Evolutionary conservation across 805 yeast species (phyloP).

Genomic region (Candida jianshihensis): DNA sequence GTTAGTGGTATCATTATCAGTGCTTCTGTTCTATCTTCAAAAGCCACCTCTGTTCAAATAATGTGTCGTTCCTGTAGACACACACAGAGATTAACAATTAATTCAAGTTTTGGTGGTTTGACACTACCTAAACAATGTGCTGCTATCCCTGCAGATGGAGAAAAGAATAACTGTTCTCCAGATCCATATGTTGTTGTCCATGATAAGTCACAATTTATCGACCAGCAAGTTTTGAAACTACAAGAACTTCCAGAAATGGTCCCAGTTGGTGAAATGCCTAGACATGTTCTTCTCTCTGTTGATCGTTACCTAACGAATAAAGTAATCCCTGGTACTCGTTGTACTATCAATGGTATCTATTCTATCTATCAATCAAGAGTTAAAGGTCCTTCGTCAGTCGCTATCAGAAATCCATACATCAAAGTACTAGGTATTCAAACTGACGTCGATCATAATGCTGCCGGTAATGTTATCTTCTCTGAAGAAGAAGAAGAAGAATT

Average conservation of each 20-base stretch:
- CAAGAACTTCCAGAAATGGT: conserved; percentile 99
- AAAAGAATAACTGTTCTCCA: conserved; percentile 63
- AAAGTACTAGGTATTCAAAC: conserved; percentile 82
- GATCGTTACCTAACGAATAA: conserved; percentile 86
- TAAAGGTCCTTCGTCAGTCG: conserved; percentile 57
- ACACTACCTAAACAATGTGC: conserved; percentile 63
- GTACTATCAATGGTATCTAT: conserved; percentile 87
- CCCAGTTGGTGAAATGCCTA: conserved; percentile 98
- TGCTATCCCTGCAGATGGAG: conserved; percentile 46
- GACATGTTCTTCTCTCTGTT: conserved; percentile 80
- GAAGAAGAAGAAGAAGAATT: conserved; percentile 96
- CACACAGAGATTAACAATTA: conserved; percentile 55
- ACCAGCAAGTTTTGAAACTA: conserved; percentile 87
- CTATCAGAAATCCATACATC: conserved; percentile 88
- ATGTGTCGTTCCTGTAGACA: conserved; percentile 88
- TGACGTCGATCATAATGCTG: conserved; percentile 65
- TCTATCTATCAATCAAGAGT: conserved; percentile 79
- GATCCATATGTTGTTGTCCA: conserved; percentile 93
- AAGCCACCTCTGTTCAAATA: conserved; percentile 77
- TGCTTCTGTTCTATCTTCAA: conserved; percentile 80
- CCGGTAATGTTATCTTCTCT: conserved; percentile 56
- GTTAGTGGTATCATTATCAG: conserved; percentile 91
- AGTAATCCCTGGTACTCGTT: conserved; percentile 92
- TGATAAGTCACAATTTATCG: conserved; percentile 88
- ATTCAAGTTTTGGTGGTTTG: conserved; percentile 65